Percentiles rank a stretch among this genome's conserved stretches.
These are phyloP conservation scores for Monascus ruber DNA, from an alignment of 2,329 filamentous ascomycete species.

Conservation along the genomic window DNA sequence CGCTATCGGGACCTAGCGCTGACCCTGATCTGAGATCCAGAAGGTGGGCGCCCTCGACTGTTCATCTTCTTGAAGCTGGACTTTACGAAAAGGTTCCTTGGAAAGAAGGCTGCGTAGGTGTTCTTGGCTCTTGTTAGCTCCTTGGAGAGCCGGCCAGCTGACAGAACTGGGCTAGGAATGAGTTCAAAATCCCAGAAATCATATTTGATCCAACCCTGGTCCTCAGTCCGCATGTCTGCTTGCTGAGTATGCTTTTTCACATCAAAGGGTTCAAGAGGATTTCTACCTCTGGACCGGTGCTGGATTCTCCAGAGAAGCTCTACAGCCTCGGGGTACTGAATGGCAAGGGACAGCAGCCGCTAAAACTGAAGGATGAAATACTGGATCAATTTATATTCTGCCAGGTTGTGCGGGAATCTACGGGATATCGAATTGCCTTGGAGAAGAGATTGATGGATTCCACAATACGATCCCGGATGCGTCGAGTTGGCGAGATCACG, in stretches of 20 bases:
- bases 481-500: slow-evolving; percentile 2
- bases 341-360: slow-evolving; percentile 2
- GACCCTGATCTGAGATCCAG: slow-evolving; percentile 6
- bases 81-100: slow-evolving; percentile 7
- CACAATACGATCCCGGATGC: slow-evolving; percentile 2
- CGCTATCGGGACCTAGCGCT: slow-evolving; percentile 8
- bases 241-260: slow-evolving; percentile 3
- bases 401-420: slow-evolving; percentile 1
- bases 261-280: slow-evolving; percentile 3
- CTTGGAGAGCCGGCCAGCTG: neutral
- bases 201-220: slow-evolving; percentile 3
- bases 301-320: slow-evolving; percentile 6
- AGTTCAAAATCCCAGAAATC: slow-evolving; percentile 2
- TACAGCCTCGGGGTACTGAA: slow-evolving; percentile 4
- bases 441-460: slow-evolving; percentile 1
- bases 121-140: too few relatives aligned
- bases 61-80: slow-evolving; percentile 6
- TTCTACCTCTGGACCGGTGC: slow-evolving; percentile 3
- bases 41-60: slow-evolving; percentile 5
- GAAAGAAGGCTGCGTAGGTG: slow-evolving; percentile 5
- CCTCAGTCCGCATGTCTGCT: slow-evolving; percentile 3
- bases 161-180: slow-evolving; percentile 4
- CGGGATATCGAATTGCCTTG: slow-evolving; percentile 4
- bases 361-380: slow-evolving; percentile 2
- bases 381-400: slow-evolving; percentile 5